Conservation (phyloP, 2,329 filamentous ascomycete species). For the Exophiala spinifera region DNA sequence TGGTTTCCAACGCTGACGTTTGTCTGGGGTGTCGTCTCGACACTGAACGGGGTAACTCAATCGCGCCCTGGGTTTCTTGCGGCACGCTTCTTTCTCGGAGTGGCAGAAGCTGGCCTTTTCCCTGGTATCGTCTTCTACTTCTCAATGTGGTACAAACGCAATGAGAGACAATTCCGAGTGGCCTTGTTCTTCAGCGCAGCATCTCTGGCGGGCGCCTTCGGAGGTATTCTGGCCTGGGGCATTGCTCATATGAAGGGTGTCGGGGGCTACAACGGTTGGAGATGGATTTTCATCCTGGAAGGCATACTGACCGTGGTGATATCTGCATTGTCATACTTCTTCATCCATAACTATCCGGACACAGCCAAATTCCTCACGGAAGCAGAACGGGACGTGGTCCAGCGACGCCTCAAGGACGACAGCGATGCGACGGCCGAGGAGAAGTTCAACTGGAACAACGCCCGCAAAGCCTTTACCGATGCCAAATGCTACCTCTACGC, state of each 20-base stretch:
- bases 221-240: conserved; percentile 57
- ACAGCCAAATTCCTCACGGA: conserved; percentile 42
- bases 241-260: conserved; percentile 49
- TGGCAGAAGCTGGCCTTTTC: conserved; percentile 37
- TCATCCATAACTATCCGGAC: conserved; percentile 42
- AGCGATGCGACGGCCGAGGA: conserved; percentile 69
- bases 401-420: conserved; percentile 62
- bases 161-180: conserved; percentile 58
- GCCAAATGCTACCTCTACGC: conserved; percentile 72
- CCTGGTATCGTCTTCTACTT: conserved; percentile 57
- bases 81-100: conserved; percentile 42
- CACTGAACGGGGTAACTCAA: conserved; percentile 50
- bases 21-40: conserved; percentile 49
- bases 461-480: conserved; percentile 61
- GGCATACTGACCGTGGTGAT: conserved; percentile 66
- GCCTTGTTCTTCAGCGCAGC: conserved; percentile 60
- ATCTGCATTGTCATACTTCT: conserved; percentile 38
- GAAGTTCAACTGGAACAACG: conserved; percentile 65
- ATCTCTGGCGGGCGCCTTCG: conserved; percentile 59
- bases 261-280: conserved; percentile 54
- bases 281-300: conserved; percentile 66
- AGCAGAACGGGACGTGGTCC: conserved; percentile 58
- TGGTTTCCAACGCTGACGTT: conserved; percentile 28
- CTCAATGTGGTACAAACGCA: conserved; percentile 59
- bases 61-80: conserved; percentile 16